Evolutionary conservation across 148 eudicot genomes (phyloP).

Genomic region (Chenopodium berlandieri): DNA sequence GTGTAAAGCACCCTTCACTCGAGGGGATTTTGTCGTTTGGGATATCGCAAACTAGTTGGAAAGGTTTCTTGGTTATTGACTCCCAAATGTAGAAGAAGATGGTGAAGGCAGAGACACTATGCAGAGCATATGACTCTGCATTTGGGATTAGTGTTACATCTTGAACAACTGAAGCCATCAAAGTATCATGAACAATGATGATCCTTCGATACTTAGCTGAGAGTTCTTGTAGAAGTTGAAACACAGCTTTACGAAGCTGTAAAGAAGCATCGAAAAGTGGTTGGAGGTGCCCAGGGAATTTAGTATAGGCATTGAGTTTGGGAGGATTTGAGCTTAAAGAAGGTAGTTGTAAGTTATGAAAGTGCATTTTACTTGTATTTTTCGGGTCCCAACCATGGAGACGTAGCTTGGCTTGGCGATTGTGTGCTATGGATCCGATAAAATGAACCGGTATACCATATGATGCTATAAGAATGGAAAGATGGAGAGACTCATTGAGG

Average conservation of each 20-base stretch:
- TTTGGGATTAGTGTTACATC: not conserved
- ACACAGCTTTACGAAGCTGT: not conserved
- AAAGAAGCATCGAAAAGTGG: not conserved
- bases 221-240: not conserved
- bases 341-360: slow-evolving; percentile 3
- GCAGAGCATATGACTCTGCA: not conserved
- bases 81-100: not conserved
- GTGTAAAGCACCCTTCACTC: slow-evolving; percentile 1
- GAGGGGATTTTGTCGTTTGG: not conserved
- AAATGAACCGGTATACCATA: slow-evolving; percentile 44
- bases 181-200: not conserved
- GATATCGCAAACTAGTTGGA: not conserved
- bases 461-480: slow-evolving; percentile 39
- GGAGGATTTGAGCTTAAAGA: not conserved
- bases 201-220: not conserved
- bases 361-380: not conserved
- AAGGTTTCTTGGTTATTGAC: not conserved
- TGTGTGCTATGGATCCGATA: slow-evolving; percentile 33
- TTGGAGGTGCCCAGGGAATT: not conserved
- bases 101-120: slow-evolving; percentile 3
- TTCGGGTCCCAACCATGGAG: slow-evolving; percentile 22
- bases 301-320: not conserved
- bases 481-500: slow-evolving; percentile 61
- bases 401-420: slow-evolving; percentile 46
- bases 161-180: slow-evolving; percentile 4